Base-by-base conservation (phyloP, 805 yeast genomes). In the Candida morakotiae region DNA sequence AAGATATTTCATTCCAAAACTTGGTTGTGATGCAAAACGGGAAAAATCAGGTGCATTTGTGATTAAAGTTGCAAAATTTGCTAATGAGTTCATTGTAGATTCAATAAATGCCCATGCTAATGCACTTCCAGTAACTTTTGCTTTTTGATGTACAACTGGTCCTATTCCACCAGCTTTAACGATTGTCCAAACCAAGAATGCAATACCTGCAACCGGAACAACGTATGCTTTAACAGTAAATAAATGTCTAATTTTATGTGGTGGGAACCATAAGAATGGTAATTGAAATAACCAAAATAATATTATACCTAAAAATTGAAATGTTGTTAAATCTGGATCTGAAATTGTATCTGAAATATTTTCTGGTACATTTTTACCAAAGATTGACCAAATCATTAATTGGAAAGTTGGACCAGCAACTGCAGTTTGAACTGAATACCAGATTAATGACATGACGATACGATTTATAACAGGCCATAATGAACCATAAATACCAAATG, bases 21-120 rank as follows among this genome's bases (percentile, higher is more conserved):
- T 51, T 8, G 68, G 65, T 40, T 54, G 61, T 45, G 69, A 73
- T 8, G 95, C 83, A 62, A 87, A 82, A 59, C 96, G 77, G 18
- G 95, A 73, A 60, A 87, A 87, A 67, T 87, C 96, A 1, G 96
- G 94, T 11, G 93, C 85, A 62, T 87, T 87, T 37, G 83, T 75
- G 52, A 88, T 83, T 51, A 87, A 71, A n/a, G 96, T 83, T 4
- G 95, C 93, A 53, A 87, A 87, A 62, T 87, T 87, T 19, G 94
- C 85, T 44, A 87, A 64, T 15, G 88, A 73, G 60, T 80, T 82
- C 95, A 88, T 84, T 22, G 80, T 69, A 4, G 91, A 77, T 48
- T 72, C 71, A 37, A 87, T 75, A 54, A 87, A 87, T 0, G 85
- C 87, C 97, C 97, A 88, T 18, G 77, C 87, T 45, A 81, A 75